Conservation (phyloP, 176 grass and related monocot genomes). For the Triticum aestivum region IWGSC_CS_RefSeq_v2.1 NC_057803.1:701387874-701388373, state of each 20-base stretch:
- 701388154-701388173: background rate
- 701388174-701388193: background rate
- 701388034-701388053: background rate
- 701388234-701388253: constrained; percentile 74
- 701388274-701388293: constrained; percentile 43
- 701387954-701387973: background rate
- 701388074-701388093: too few species aligned
- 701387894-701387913: background rate
- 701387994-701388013: background rate
- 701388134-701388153: background rate
- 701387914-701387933: constrained; percentile 37
- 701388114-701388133: background rate
- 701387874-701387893: background rate
- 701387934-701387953: constrained; percentile 69
- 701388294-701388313: constrained; percentile 37
- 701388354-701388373: constrained; percentile 39
- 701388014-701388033: background rate
- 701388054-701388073: background rate
- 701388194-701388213: constrained; percentile 93
- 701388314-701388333: constrained; percentile 72
- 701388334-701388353: constrained; percentile 50
- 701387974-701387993: background rate
- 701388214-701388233: constrained; percentile 73
- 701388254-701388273: constrained; percentile 45
- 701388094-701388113: too few species aligned